These are phyloP conservation scores for Trifolium repens DNA, from an alignment of 306 rosid genomes.

Conservation along the genomic window DNA sequence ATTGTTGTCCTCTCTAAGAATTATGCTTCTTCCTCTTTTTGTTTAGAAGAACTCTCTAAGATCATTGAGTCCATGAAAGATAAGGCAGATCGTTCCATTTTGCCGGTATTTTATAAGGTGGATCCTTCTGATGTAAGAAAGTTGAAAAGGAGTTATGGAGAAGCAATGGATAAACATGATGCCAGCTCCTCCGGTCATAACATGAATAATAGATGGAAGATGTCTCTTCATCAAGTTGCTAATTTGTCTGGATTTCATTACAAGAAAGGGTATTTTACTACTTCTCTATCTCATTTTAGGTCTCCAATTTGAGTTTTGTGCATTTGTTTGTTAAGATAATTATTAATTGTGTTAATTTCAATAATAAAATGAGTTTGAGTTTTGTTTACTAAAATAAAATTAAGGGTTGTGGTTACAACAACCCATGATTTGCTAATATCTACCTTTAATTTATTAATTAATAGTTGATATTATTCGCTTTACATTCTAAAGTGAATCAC, in stretches of 20 bases:
- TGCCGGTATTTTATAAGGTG: not conserved
- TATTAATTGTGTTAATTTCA: too few species aligned
- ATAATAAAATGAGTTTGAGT: too few species aligned
- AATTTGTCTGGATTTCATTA: slow-evolving; percentile 7
- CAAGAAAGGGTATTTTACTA: not conserved
- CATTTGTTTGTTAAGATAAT: too few species aligned
- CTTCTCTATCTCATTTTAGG: too few species aligned
- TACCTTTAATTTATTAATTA: too few species aligned
- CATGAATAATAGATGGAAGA: not conserved
- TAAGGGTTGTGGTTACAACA: too few species aligned
- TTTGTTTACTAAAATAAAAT: too few species aligned
- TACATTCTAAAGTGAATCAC: too few species aligned
- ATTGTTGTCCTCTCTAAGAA: not conserved
- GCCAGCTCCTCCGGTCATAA: not conserved
- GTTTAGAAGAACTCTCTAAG: not conserved
- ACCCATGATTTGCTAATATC: too few species aligned
- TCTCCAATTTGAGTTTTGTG: too few species aligned
- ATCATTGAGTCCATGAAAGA: not conserved
- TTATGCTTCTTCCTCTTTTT: not conserved
- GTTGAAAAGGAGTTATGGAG: not conserved
- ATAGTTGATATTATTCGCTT: too few species aligned
- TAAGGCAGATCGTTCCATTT: not conserved
- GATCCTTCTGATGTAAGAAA: not conserved
- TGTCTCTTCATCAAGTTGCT: not conserved
- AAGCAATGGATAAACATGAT: not conserved